Percentiles rank a stretch among this genome's conserved stretches.
Conservation (phyloP, 192 early-diverging fungal species). For the Podila epigama region DNA sequence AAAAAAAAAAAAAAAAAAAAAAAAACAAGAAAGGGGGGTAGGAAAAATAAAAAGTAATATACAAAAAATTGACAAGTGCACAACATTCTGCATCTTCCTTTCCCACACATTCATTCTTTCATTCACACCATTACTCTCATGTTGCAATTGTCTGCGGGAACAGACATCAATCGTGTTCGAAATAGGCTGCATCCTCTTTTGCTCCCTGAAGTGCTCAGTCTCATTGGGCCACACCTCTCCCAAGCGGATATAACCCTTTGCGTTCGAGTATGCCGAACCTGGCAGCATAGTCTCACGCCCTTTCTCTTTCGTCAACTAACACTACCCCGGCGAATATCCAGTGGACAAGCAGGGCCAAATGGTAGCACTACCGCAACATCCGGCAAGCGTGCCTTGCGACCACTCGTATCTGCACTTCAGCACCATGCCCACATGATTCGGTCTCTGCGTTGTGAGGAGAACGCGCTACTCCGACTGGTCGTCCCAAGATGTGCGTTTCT, state of each 20-base stretch:
- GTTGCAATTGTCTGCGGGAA: too few species aligned
- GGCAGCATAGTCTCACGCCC: slow-evolving; percentile 23
- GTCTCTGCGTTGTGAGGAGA: slow-evolving; percentile 12
- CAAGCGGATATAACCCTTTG: slow-evolving; percentile 5
- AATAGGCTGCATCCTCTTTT: slow-evolving; percentile 9
- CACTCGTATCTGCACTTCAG: slow-evolving; percentile 15
- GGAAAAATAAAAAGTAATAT: too few species aligned
- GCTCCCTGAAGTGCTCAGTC: slow-evolving; percentile 22
- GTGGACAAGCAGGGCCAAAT: not conserved
- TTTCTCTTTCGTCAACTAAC: slow-evolving; percentile 25
- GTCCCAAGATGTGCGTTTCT: not conserved
- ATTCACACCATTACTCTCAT: too few species aligned
- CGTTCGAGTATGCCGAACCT: slow-evolving; percentile 23
- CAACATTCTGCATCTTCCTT: too few species aligned
- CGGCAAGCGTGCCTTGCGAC: slow-evolving; percentile 15
- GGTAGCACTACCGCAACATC: not conserved
- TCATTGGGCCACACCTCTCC: slow-evolving; percentile 18
- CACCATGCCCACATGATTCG: slow-evolving; percentile 17
- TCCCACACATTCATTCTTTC: too few species aligned
- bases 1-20: too few species aligned
- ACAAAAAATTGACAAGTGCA: too few species aligned
- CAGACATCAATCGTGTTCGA: not conserved
- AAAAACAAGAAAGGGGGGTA: too few species aligned
- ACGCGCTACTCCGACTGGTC: slow-evolving; percentile 15
- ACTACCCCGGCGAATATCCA: slow-evolving; percentile 5